Percentiles rank a stretch among this genome's conserved stretches.
Conservation (phyloP, 768 basidiomycete genomes). For the Coprinopsis cinerea region DNA sequence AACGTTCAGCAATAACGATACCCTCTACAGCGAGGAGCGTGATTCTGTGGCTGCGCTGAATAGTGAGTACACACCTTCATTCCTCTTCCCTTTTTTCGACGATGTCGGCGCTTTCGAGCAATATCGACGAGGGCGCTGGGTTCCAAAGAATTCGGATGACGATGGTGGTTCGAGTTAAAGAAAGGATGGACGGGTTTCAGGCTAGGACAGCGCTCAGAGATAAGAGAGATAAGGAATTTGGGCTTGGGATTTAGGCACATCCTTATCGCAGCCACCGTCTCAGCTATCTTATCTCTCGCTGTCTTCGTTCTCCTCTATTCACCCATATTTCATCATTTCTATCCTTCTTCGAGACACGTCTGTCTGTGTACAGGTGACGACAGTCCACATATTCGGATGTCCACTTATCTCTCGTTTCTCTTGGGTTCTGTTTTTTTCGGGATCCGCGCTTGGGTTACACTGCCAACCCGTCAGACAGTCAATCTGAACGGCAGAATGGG, state of each 20-base stretch:
- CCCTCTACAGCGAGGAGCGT: not conserved
- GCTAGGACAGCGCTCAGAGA: too few species aligned
- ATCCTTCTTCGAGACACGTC: not conserved
- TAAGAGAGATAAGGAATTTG: constrained; percentile 2
- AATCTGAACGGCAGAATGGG: too few species aligned
- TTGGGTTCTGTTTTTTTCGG: too few species aligned
- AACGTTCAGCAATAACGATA: not conserved
- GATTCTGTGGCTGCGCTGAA: not conserved
- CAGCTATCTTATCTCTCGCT: not conserved
- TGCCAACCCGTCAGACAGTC: too few species aligned
- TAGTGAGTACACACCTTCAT: not conserved
- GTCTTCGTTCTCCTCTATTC: not conserved
- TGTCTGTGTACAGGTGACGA: too few species aligned
- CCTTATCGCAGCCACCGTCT: too few species aligned
- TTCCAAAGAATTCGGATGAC: not conserved
- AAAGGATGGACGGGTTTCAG: too few species aligned
- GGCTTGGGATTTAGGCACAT: too few species aligned
- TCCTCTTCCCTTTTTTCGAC: not conserved
- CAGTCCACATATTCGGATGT: not conserved
- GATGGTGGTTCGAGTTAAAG: not conserved
- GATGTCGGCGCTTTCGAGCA: too few species aligned
- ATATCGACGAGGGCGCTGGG: too few species aligned
- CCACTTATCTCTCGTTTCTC: not conserved
- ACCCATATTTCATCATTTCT: not conserved
- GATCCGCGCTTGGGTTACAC: too few species aligned